phyloP scores from a whole-genome alignment of 1,139 yeast genomes.

The Spathaspora jeffriesii region DNA sequence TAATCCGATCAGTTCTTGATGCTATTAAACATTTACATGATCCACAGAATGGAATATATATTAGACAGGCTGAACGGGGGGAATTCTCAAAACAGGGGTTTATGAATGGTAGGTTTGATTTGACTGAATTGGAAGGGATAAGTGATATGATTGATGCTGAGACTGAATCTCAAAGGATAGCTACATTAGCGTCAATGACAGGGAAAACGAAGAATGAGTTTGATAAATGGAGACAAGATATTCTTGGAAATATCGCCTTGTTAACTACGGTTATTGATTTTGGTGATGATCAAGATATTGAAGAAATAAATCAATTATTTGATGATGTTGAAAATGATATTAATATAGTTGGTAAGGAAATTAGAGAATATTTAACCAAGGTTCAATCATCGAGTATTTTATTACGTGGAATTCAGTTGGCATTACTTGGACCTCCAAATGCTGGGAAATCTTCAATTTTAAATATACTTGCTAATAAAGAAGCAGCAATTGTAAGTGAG shows the following conservation, averaged over 20 bases:
- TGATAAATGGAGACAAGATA: slow-evolving; percentile 62
- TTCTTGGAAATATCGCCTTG: slow-evolving; percentile 69
- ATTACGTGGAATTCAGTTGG: slow-evolving; percentile 70
- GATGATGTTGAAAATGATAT: slow-evolving; percentile 49
- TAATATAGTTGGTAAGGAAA: slow-evolving; percentile 37
- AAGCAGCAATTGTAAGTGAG: slow-evolving; percentile 89
- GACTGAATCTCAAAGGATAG: slow-evolving; percentile 81
- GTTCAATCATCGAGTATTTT: slow-evolving; percentile 65
- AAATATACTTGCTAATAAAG: slow-evolving; percentile 71
- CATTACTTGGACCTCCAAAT: slow-evolving; percentile 89
- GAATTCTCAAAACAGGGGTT: slow-evolving; percentile 90
- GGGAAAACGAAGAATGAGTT: slow-evolving; percentile 65
- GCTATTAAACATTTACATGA: slow-evolving; percentile 59
- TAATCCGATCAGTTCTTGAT: slow-evolving; percentile 64
- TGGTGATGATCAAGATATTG: slow-evolving; percentile 92
- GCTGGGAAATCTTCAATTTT: slow-evolving; percentile 93
- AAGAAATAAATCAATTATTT: slow-evolving; percentile 55
- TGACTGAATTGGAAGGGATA: slow-evolving; percentile 91
- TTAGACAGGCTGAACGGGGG: slow-evolving; percentile 89
- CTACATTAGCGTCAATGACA: slow-evolving; percentile 71
- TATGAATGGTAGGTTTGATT: slow-evolving; percentile 62
- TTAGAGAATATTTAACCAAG: slow-evolving; percentile 48
- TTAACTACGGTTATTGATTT: slow-evolving; percentile 91
- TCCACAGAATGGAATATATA: slow-evolving; percentile 36
- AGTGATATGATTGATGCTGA: slow-evolving; percentile 92